phyloP scores from a whole-genome alignment of 1,284 basidiomycete genomes.

The Peniophora sp. region DNA sequence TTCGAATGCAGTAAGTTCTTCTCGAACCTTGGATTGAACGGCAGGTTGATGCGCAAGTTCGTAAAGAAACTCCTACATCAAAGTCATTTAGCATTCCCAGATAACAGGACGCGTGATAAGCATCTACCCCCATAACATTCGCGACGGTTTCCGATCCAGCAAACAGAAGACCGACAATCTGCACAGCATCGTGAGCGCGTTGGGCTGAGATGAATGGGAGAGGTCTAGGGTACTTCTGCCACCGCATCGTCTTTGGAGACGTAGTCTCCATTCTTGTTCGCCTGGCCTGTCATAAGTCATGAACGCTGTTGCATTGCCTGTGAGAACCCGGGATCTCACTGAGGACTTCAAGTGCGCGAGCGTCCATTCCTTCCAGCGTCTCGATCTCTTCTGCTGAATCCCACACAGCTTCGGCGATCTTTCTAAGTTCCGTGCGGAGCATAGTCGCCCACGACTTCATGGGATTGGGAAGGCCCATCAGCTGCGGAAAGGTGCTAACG shows the following conservation, averaged over 20 bases:
- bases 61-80: slow-evolving; percentile 8
- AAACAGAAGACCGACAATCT: slow-evolving; percentile 6
- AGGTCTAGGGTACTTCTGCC: slow-evolving; percentile 1
- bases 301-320: too few species aligned
- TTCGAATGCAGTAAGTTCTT: slow-evolving; percentile 8
- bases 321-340: slow-evolving; percentile 7
- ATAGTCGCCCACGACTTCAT: slow-evolving; percentile 9
- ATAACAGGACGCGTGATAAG: too few species aligned
- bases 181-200: too few species aligned
- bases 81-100: too few species aligned
- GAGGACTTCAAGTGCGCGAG: slow-evolving; percentile 10
- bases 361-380: slow-evolving; percentile 6
- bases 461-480: slow-evolving; percentile 9
- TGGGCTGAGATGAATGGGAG: too few species aligned
- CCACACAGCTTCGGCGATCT: slow-evolving; percentile 11
- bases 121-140: slow-evolving; percentile 7
- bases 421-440: slow-evolving; percentile 11
- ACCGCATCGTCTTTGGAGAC: slow-evolving; percentile 4
- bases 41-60: slow-evolving; percentile 9
- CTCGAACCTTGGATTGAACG: slow-evolving; percentile 8
- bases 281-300: background rate
- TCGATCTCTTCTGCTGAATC: slow-evolving; percentile 2
- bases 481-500: slow-evolving; percentile 6
- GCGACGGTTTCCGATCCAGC: slow-evolving; percentile 8
- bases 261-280: background rate